Evolutionary conservation across 192 early-diverging fungal species (phyloP), one percentile per base, ranked within the genome.

Genomic region (Funneliformis mosseae): DNA sequence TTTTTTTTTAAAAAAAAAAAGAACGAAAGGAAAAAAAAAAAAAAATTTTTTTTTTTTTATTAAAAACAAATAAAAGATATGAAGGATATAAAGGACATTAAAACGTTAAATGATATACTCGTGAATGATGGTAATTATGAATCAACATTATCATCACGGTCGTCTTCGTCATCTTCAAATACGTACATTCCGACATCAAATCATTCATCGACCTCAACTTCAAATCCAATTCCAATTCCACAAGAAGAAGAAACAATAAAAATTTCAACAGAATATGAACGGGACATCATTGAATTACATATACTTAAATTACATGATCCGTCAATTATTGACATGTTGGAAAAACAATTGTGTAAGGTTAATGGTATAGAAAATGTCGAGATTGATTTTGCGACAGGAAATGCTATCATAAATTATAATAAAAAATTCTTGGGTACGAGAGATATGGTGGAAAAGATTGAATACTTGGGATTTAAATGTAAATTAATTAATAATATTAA

Each of bases 381-480:
- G 2, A 95, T 99, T 48, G 94, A 93, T 76, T 86, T 97, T 43
- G 87, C 94, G n/a, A 87, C 90, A 38, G 93, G 96, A 85, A 87
- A 86, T 5, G 97, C 94, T 6, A 86, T 86, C 3, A 83, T 98
- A 18, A 90, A 94, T 73, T 96, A 88, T 73, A 87, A 93, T 48
- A 86, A 90, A 74, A 77, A 79, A 2, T 69, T 85, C 10, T 82
- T 93, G 1, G 94, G 94, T 2, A 85, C 94, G n/a, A 90, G 96
- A 8, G 89, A 91, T 81, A 91, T 99, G 80, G 92, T 97, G 0
- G 90, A 91, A 61, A 83, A 84, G 41, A 94, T 97, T 45, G 95
- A 99, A 85, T 82, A 80, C 16, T 86, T 97, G 0, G 97, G 97
- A 1, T 97, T 95, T 68, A 89, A 93, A 75, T 94, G 92, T 25